These are phyloP conservation scores for Penicillium ucsense DNA, from an alignment of 495 filamentous ascomycete genomes.

Conservation along the genomic window DNA sequence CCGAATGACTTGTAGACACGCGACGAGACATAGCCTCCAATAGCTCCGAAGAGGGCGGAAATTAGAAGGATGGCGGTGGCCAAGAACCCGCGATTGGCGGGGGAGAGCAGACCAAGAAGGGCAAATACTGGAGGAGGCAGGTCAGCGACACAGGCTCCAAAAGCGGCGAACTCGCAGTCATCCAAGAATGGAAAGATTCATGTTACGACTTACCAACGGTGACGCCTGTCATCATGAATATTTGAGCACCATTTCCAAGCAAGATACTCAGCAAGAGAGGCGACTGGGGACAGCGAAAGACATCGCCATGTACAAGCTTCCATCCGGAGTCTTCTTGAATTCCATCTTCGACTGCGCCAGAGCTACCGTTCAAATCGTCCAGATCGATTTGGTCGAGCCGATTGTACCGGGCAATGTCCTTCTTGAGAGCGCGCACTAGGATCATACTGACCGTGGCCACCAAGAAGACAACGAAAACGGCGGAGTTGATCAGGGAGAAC, in stretches of 20 bases:
- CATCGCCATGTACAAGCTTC: constrained; percentile 97
- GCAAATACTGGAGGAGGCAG: constrained; percentile 52
- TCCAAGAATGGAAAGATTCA: neutral
- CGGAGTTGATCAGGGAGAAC: constrained; percentile 93
- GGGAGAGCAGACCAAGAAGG: constrained; percentile 86
- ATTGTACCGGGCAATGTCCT: constrained; percentile 95
- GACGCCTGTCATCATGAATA: constrained; percentile 94
- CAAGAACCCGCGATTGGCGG: constrained; percentile 86
- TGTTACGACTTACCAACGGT: constrained; percentile 52
- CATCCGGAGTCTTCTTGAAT: constrained; percentile 97
- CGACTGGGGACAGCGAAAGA: constrained; percentile 79
- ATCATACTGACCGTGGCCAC: constrained; percentile 85
- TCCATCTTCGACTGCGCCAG: constrained; percentile 70
- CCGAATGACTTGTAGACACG: constrained; percentile 86
- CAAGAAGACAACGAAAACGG: constrained; percentile 86
- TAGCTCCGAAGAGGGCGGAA: constrained; percentile 85
- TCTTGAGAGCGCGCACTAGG: constrained; percentile 72
- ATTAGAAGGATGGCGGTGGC: constrained; percentile 85
- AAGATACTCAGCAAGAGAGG: constrained; percentile 79
- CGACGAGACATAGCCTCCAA: constrained; percentile 85
- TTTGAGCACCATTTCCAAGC: constrained; percentile 86
- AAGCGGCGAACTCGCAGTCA: neutral
- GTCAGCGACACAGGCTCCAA: constrained; percentile 2
- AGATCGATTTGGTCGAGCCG: constrained; percentile 76
- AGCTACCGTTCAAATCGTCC: constrained; percentile 71